phyloP scores from a whole-genome alignment of 2,329 filamentous ascomycete species.

The Paecilomyces formosus region DNA sequence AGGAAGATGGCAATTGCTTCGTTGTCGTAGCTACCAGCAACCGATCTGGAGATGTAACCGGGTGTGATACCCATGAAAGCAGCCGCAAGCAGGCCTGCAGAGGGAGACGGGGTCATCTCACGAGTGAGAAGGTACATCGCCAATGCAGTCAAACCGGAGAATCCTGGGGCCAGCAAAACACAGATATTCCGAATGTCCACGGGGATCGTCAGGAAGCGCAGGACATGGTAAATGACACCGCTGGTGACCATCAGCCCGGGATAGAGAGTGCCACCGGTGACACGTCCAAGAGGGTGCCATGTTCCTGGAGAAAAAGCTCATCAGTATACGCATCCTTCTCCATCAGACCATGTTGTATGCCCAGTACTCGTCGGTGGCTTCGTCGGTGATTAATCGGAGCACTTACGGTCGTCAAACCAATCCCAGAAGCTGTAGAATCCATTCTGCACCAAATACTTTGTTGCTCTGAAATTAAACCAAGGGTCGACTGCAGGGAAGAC shows the following conservation, averaged over 20 bases:
- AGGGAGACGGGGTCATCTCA: conserved; percentile 93
- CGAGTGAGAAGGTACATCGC: conserved; percentile 92
- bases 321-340: neutral
- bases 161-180: conserved; percentile 88
- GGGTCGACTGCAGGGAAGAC: conserved; percentile 69
- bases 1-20: conserved; percentile 99
- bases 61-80: conserved; percentile 96
- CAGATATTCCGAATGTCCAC: conserved; percentile 99
- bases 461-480: conserved; percentile 99
- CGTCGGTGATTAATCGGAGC: conserved; percentile 4
- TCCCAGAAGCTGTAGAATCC: conserved; percentile 99
- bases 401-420: conserved; percentile 94
- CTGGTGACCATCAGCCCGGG: conserved; percentile 99
- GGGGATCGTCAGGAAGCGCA: conserved; percentile 80
- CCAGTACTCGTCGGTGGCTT: conserved; percentile 6
- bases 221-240: conserved; percentile 89
- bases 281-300: conserved; percentile 97
- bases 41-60: conserved; percentile 95
- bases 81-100: conserved; percentile 88
- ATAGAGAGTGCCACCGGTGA: conserved; percentile 97
- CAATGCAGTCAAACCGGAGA: conserved; percentile 87
- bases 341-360: conserved; percentile 2
- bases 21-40: conserved; percentile 98
- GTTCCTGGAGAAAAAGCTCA: conserved; percentile 50
- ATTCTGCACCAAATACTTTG: conserved; percentile 93